Percentiles rank a stretch among this genome's conserved stretches.
Conservation (phyloP, 1,284 basidiomycete genomes). For the Microbotryum intermedium region DNA sequence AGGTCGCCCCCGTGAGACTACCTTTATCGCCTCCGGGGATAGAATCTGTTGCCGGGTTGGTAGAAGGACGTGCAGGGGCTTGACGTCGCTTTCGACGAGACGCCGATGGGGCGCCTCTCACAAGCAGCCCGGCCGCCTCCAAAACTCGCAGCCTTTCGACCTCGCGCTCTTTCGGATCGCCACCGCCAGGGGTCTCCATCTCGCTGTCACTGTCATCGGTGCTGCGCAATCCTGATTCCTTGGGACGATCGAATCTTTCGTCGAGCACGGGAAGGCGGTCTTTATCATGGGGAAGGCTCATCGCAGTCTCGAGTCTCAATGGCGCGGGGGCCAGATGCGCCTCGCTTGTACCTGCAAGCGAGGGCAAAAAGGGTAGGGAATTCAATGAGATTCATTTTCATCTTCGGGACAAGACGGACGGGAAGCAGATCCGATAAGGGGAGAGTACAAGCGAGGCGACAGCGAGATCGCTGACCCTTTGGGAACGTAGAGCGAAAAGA, state of each 20-base stretch:
- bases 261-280: too few species aligned
- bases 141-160: slow-evolving; percentile 70
- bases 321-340: background rate
- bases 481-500: slow-evolving; percentile 1
- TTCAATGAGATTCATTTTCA: slow-evolving; percentile 1
- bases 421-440: slow-evolving; percentile 3
- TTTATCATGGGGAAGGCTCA: background rate
- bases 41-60: background rate
- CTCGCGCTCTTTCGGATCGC: slow-evolving; percentile 56
- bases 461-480: slow-evolving; percentile 8
- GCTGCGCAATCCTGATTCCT: slow-evolving; percentile 4
- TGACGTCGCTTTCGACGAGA: slow-evolving; percentile 41
- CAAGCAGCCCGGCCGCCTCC: slow-evolving; percentile 75
- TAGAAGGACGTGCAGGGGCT: slow-evolving; percentile 19
- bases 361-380: background rate
- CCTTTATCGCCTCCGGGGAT: slow-evolving; percentile 2
- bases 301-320: background rate
- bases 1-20: slow-evolving; percentile 26
- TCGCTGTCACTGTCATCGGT: slow-evolving; percentile 37
- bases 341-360: background rate
- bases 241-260: too few species aligned
- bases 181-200: slow-evolving; percentile 40
- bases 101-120: slow-evolving; percentile 47
- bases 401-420: background rate
- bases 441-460: slow-evolving; percentile 1